Base-by-base conservation (phyloP, 495 filamentous ascomycete genomes). In the Lophiostoma macrostomum region DNA sequence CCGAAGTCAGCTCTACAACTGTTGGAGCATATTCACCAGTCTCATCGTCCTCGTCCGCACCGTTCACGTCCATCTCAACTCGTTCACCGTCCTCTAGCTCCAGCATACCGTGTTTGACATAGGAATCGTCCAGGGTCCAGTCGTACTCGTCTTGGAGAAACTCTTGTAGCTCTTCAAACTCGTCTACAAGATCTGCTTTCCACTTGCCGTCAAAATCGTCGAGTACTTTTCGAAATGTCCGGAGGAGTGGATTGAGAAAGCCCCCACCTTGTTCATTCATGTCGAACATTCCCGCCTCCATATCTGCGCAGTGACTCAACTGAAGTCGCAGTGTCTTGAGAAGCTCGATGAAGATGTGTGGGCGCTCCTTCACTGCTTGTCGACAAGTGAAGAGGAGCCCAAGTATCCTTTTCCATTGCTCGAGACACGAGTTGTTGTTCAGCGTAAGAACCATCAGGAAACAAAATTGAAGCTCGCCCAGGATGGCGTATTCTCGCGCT, bases 401-500 rank as follows among this genome's bases (percentile, higher is more conserved):
- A 5, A 91, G 69, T 23, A 94, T 63, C 53, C 87, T 74, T 69
- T 86, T 87, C 91, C 91, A 98, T 57, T 96, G 90, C 60, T 91
- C 84, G 20, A 91, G 74, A 64, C 88, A 95, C 0, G 89, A 90
- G 56, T 83, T 79, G 64, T 94, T 96, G 67, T 85, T 85, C 35
- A 96, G 74, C 20, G 85, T 86, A 52, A 90, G 73, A 10, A 88
- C 83, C 65, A 85, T 87, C 4, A 96, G 61, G 69, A 93, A 96
- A 29, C 81, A 77, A 61, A 94, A 85, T 61, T 96, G 88, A 34
- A 96, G 61, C 63, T 97, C 91, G 32, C 90, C 91, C n/a, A 94
- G 67, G 3, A 96, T 60, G 36, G 87, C 67, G 50, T 48, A 36
- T 40, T 64, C 60, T 12, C 50, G 58, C 18, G 29, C 35, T 20